Conservation (phyloP, 139 green algal genomes). For the Diplosphaera chodatii region DNA sequence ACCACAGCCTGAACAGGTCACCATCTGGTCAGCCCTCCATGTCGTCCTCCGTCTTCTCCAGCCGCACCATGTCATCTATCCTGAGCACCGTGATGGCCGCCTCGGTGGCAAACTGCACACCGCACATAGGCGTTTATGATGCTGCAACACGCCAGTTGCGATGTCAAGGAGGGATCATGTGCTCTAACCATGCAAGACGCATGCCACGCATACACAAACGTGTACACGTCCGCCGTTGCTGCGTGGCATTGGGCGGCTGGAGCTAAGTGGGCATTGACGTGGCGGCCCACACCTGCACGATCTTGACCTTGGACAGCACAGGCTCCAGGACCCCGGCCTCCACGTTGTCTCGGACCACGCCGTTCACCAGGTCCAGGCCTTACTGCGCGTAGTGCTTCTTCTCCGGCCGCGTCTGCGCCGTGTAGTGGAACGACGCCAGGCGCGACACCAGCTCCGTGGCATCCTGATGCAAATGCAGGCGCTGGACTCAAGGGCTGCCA, state of each 20-base stretch:
- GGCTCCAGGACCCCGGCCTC: constrained; percentile 94
- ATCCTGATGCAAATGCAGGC: constrained; percentile 41
- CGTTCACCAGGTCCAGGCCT: constrained; percentile 75
- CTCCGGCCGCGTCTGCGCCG: constrained; percentile 46
- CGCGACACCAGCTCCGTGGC: constrained; percentile 81
- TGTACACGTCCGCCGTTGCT: too few species aligned
- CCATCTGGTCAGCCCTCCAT: constrained; percentile 10
- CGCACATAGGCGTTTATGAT: too few species aligned
- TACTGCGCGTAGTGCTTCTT: constrained; percentile 44
- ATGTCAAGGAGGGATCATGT: too few species aligned
- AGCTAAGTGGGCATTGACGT: not conserved
- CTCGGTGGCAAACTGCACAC: constrained; percentile 95
- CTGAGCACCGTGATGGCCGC: constrained; percentile 97
- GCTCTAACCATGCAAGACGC: too few species aligned
- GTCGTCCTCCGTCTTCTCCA: constrained; percentile 68
- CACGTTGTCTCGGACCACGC: constrained; percentile 82
- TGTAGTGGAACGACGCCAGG: constrained; percentile 90
- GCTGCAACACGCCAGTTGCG: too few species aligned
- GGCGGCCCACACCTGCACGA: constrained; percentile 63
- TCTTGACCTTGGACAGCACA: constrained; percentile 91
- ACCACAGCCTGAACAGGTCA: too few species aligned
- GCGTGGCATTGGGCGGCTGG: too few species aligned
- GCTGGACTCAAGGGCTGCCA: too few species aligned
- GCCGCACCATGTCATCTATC: constrained; percentile 96
- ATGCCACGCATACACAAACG: too few species aligned